Percentiles rank a stretch among this genome's conserved stretches.
Conservation (phyloP, 106 monocot species). For the Dactylorhiza incarnata region DNA sequence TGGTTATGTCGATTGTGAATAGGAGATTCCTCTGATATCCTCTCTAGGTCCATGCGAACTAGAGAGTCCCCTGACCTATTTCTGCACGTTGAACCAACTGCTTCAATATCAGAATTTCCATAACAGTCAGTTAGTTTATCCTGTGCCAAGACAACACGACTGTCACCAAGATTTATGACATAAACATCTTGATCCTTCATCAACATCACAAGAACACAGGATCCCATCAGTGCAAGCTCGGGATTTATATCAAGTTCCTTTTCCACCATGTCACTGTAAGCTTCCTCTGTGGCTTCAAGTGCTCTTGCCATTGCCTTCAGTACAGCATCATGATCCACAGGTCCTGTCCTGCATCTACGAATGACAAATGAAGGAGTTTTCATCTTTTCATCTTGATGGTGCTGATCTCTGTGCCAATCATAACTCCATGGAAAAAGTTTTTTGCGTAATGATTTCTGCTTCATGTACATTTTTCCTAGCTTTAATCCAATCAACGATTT, state of each 20-base stretch:
- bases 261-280: constrained; percentile 90
- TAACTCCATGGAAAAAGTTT: constrained; percentile 93
- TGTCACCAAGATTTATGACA: constrained; percentile 96
- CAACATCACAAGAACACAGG: constrained; percentile 96
- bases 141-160: constrained; percentile 86
- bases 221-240: constrained; percentile 96
- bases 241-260: constrained; percentile 66
- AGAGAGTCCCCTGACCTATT: constrained; percentile 67
- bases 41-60: constrained; percentile 76
- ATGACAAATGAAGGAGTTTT: constrained; percentile 26
- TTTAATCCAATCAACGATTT: constrained; percentile 46
- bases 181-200: constrained; percentile 99
- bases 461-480: constrained; percentile 61
- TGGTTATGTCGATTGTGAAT: constrained; percentile 56
- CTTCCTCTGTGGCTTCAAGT: constrained; percentile 70
- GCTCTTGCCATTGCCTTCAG: constrained; percentile 76
- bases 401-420: constrained; percentile 89
- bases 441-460: constrained; percentile 65
- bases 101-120: constrained; percentile 16
- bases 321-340: constrained; percentile 78
- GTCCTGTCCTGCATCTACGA: constrained; percentile 77
- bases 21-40: constrained; percentile 96
- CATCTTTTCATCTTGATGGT: constrained; percentile 36
- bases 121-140: constrained; percentile 42
- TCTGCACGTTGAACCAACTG: constrained; percentile 34